Base-by-base conservation (phyloP, 2,329 filamentous ascomycete species). In the Penicillium freii region DNA sequence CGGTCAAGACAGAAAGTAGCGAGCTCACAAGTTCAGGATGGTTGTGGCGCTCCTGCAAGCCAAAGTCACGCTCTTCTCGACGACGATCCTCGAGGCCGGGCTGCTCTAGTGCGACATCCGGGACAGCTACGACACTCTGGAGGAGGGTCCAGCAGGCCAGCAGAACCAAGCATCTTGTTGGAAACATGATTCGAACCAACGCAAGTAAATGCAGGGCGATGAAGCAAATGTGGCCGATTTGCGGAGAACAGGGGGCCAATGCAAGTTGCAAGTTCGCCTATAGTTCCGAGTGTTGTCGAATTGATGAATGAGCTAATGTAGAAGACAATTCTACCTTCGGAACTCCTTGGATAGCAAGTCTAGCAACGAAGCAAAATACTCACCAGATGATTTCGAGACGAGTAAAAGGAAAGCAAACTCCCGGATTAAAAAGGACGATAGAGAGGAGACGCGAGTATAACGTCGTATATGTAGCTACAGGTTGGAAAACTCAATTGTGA, bases 81-180 rank as follows among this genome's bases (percentile, higher is more conserved):
- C 23, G 45, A 39, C 40, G 42, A 11, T 51, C 40, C 15, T 61
- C 54, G 13, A 40, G 25, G 11, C 46, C 44, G 5, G 43, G 33
- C 27, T 57, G 42, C 19, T 57, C 54, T 23, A 33, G 17, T 2
- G 45, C 34, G 15, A 53, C 52, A 54, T 60, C 47, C 2, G 57
- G 59, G 21, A 31, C 47, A 23, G 60, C 59, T 7, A 54, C 46
- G 10, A 48, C 50, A 43, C 47, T 47, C n/a, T 62, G 60, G 23
- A 67, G 11, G 9, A 68, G 36, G 13, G 63, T 23, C 50, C 57
- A 66, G 36, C 59, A 45, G 42, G 58, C 62, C 49, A 65, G 39
- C 19, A 66, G 49, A 31, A 54, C 25, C 51, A 67, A 53, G 17
- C 46, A 56, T 27, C 54, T 58, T 36, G 59, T 64, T 21, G 60